Conservation (phyloP, 148 eudicot species). For the Rhododendron vialii region DNA sequence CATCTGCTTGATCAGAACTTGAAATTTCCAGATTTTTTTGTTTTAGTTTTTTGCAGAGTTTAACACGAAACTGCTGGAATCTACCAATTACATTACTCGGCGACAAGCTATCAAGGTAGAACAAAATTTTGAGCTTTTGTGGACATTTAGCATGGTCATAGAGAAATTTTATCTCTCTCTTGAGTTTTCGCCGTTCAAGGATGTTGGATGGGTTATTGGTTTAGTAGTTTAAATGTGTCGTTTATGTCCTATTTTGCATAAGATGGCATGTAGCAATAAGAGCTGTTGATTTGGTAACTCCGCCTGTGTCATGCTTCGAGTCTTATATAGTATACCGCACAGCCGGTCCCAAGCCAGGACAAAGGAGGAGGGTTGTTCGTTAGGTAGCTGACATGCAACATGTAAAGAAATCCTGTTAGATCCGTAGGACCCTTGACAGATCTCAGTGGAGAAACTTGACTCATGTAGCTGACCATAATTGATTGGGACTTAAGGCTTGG, state of each 20-base stretch:
- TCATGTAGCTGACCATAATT: neutral
- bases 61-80: constrained; percentile 77
- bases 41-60: constrained; percentile 50
- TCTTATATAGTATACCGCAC: neutral
- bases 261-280: neutral
- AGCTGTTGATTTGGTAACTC: neutral
- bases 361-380: neutral
- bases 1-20: neutral
- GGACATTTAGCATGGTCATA: neutral
- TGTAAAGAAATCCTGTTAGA: neutral
- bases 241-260: neutral
- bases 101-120: constrained; percentile 81
- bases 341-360: neutral
- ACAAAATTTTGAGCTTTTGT: neutral
- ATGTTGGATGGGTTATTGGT: neutral
- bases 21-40: neutral
- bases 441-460: neutral
- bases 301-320: neutral
- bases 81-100: constrained; percentile 73
- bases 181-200: neutral
- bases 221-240: neutral
- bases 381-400: neutral
- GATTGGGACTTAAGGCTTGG: neutral
- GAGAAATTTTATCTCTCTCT: neutral
- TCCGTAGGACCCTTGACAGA: neutral